Evolutionary conservation across 2,329 filamentous ascomycete species (phyloP).

Genomic region (Penicillium sp.): DNA sequence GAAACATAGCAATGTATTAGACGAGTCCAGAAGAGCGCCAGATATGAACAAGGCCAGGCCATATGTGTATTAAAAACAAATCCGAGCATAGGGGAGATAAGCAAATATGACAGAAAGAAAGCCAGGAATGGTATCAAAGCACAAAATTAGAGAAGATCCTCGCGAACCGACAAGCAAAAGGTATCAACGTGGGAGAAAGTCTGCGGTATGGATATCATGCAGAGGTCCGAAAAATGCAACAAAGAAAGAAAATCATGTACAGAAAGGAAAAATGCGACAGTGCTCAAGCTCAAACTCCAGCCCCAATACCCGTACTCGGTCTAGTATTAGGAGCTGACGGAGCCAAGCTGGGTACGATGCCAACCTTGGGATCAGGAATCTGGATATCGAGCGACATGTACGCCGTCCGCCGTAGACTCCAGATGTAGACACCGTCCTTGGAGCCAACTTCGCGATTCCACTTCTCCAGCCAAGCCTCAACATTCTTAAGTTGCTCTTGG

Average conservation of each 20-base stretch:
- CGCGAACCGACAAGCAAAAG: slow-evolving; percentile 9
- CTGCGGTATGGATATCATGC: slow-evolving; percentile 30
- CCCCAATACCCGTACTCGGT: slow-evolving; percentile 35
- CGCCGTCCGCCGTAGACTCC: slow-evolving; percentile 77
- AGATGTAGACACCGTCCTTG: slow-evolving; percentile 68
- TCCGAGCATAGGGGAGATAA: not conserved
- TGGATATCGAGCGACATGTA: slow-evolving; percentile 70
- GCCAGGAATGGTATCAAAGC: slow-evolving; percentile 11
- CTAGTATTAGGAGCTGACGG: slow-evolving; percentile 38
- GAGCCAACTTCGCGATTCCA: slow-evolving; percentile 75
- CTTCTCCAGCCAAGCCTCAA: slow-evolving; percentile 81
- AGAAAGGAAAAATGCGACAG: slow-evolving; percentile 4
- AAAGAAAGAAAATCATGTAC: slow-evolving; percentile 24
- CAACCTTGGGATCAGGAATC: slow-evolving; percentile 53
- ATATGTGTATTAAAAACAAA: slow-evolving; percentile 4
- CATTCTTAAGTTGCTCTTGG: slow-evolving; percentile 68
- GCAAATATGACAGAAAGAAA: slow-evolving; percentile 6
- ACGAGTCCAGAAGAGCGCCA: not conserved
- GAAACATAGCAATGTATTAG: not conserved
- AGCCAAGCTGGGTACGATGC: slow-evolving; percentile 43
- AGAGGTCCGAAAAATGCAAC: slow-evolving; percentile 17
- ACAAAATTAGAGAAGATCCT: slow-evolving; percentile 19
- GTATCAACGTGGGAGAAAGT: slow-evolving; percentile 6
- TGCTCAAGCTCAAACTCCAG: slow-evolving; percentile 17
- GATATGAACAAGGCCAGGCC: slow-evolving; percentile 5